Evolutionary conservation across 2,329 filamentous ascomycete species (phyloP).

Genomic region (Dothistroma pini): DNA sequence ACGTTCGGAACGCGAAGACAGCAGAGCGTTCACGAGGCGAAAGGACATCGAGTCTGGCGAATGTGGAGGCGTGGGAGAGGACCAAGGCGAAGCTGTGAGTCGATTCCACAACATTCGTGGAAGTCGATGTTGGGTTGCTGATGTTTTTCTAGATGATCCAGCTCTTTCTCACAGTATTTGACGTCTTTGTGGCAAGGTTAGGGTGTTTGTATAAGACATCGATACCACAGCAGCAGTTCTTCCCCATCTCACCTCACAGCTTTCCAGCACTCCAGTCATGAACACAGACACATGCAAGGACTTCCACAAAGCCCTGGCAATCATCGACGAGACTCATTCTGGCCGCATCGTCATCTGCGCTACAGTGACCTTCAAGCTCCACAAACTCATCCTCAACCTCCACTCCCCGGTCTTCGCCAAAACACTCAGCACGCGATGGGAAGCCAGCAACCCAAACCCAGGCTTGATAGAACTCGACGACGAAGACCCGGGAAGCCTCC

Average conservation of each 20-base stretch:
- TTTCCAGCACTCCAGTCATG: neutral
- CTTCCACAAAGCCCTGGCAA: neutral
- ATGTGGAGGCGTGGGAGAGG: conserved; percentile 30
- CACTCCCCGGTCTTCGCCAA: neutral
- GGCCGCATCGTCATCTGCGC: neutral
- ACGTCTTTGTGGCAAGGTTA: neutral
- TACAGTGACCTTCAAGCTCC: neutral
- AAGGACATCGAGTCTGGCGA: conserved; percentile 18
- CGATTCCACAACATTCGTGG: neutral
- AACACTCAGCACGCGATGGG: neutral
- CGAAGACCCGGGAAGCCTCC: neutral
- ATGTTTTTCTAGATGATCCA: neutral
- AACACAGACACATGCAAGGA: neutral
- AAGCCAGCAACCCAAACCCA: neutral
- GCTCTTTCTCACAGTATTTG: neutral
- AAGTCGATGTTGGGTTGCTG: neutral
- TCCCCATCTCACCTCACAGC: neutral
- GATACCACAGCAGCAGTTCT: neutral
- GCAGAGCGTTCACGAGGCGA: conserved; percentile 42
- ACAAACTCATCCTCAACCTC: neutral
- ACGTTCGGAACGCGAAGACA: conserved; percentile 47
- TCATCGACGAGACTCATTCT: neutral
- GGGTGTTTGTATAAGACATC: neutral
- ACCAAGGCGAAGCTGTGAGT: conserved; percentile 29
- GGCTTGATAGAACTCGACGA: neutral